Evolutionary conservation across 768 basidiomycete genomes (phyloP).

Genomic region (Tylopilus sp.): DNA sequence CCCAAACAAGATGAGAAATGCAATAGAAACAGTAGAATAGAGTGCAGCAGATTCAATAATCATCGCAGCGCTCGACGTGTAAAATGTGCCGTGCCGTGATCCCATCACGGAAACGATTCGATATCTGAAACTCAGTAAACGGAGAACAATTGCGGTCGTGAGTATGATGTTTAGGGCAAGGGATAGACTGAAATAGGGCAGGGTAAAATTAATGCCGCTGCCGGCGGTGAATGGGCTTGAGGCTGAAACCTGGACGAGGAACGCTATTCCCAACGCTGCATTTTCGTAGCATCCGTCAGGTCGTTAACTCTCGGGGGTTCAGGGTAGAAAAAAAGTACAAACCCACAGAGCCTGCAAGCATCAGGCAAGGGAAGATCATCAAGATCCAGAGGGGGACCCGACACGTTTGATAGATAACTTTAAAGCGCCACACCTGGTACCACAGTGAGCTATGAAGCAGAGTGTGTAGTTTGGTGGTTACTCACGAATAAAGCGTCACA

Average conservation of each 20-base stretch:
- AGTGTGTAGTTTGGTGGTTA: neutral
- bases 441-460: neutral
- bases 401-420: constrained; percentile 13
- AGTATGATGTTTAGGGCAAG: constrained; percentile 33
- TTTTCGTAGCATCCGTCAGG: neutral
- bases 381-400: constrained; percentile 5
- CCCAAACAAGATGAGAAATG: constrained; percentile 31
- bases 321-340: neutral
- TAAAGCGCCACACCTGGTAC: constrained; percentile 16
- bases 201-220: constrained; percentile 9
- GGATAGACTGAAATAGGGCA: constrained; percentile 28
- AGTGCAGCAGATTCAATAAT: constrained; percentile 34
- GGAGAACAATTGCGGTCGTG: constrained; percentile 31
- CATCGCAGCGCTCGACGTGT: constrained; percentile 34
- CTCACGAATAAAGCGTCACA: constrained; percentile 20
- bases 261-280: constrained; percentile 6
- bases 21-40: constrained; percentile 25
- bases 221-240: constrained; percentile 7
- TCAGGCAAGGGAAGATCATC: constrained; percentile 8
- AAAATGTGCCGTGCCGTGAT: constrained; percentile 19
- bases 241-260: constrained; percentile 12
- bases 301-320: too few species aligned
- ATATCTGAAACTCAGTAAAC: constrained; percentile 26
- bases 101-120: constrained; percentile 17
- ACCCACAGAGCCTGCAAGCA: constrained; percentile 10